Evolutionary conservation across 371 early-diverging fungal species (phyloP), one percentile per base, ranked within the genome.

Genomic region (Mortierella sp.): DNA sequence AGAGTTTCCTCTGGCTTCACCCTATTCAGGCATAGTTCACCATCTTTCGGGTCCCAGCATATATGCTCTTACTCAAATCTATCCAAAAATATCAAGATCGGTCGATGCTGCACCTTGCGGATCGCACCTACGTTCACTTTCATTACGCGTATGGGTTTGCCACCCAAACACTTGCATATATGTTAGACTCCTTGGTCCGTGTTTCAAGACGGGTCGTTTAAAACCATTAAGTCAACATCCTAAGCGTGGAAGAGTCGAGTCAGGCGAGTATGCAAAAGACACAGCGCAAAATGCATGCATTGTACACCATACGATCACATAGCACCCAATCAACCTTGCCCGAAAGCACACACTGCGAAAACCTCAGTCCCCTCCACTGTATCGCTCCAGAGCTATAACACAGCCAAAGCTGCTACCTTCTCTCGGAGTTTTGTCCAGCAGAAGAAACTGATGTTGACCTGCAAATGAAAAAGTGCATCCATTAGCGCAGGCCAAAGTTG

Each of bases 21-120:
- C 86, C 87, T 87, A 87, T 87, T 86, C 87, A 89, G 84, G 87
- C 84, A 87, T 88, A 88, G 87, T 87, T 89, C 90, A 88, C 88
- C 88, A 88, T 87, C 88, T 87, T 89, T 89, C 88, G 87, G 88
- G 87, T 88, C 86, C 86, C 85, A 87, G 77, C 87, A 88, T 80
- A 71, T 66, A 83, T 88, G 86, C 88, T 89, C 85, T 77, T 78
- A 84, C 87, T 86, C 87, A 85, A 83, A 83, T 74, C 75, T 64
- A 60, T 81, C 85, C 68, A 72, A 85, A 81, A 81, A 85, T 64
- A 72, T 74, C 74, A 63, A 71, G 73, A 75, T 84, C 87, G 87
- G 87, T 83, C 80, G 87, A 85, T 84, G 77, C 77, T 88, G 88
- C 86, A 66, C 83, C 76, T 57, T 57, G 62, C 58, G 70, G 83